Base-by-base conservation (phyloP, 129 eudicot species). In the Lactuca sativa region DNA sequence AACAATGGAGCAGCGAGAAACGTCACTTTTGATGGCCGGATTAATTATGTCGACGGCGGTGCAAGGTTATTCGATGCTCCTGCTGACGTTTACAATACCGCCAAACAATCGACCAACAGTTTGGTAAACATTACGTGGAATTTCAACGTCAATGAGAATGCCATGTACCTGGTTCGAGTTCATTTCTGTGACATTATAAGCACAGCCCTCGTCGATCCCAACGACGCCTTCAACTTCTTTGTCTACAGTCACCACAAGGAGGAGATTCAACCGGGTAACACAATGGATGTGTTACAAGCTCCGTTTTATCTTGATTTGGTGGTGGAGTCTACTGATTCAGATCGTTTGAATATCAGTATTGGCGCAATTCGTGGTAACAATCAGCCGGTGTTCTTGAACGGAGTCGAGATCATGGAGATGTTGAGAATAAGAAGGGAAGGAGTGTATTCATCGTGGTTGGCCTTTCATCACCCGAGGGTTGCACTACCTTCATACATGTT, bases 401-500 rank as follows among this genome's bases (percentile, higher is more conserved):
- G 95, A 36, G 47, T 88, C 0, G 90, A 88, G 83, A 84, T 88
- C 32, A 77, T 88, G 88, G 81, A 74, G 74, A 30, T 82, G 3
- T n/a, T 74, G 48, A 52, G 0, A 17, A 60, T 58, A 34, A 43
- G 55, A 61, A 13, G 10, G 51, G 49, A 5, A 69, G 47, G 44
- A 40, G 12, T 3, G 41, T 59, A n/a, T 2, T 14, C 56, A 37
- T 76, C 38, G 74, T 84, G 34, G 49, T 82, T 53, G 82, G 82
- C 55, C 56, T 74, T 54, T 87, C 85, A 59, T 89, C 0, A 70
- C 96, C 9, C 81, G 70, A 58, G 96, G 91, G 4, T 36, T 88
- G 2, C 80, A 85, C 59, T 88, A 85, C 67, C 92, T 89, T 53
- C 89, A 89, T 59, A 81, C 89, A 2, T 78, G 89, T 25, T 62